Evolutionary conservation across 1,139 yeast species (phyloP).

Genomic region (Blastobotrys serpentis): DNA sequence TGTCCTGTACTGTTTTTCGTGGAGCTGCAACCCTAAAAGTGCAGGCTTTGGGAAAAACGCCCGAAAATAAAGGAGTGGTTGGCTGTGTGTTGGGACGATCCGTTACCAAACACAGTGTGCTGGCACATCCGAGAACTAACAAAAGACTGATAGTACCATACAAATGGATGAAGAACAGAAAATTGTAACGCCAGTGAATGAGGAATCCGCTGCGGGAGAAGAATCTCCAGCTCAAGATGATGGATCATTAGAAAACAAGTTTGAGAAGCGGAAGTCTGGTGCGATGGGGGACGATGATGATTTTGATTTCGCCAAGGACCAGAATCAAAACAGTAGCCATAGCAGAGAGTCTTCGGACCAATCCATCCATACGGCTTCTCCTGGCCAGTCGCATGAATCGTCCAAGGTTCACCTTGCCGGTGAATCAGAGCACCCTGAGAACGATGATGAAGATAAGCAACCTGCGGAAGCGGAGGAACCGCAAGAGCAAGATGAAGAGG

Average conservation of each 20-base stretch:
- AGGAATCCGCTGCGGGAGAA: not conserved
- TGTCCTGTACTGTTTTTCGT: not conserved
- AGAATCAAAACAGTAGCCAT: not conserved
- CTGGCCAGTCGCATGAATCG: slow-evolving; percentile 5
- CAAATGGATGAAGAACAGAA: not conserved
- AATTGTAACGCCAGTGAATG: too few relatives aligned
- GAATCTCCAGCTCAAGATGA: not conserved
- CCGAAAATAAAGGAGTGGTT: not conserved
- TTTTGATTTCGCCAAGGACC: slow-evolving; percentile 8
- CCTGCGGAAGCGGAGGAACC: slow-evolving; percentile 13
- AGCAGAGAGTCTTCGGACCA: slow-evolving; percentile 6
- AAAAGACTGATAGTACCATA: too few relatives aligned
- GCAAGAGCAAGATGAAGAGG: slow-evolving; percentile 9
- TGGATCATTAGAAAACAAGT: not conserved
- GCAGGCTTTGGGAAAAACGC: not conserved
- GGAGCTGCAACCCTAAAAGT: not conserved
- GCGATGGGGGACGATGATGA: slow-evolving; percentile 1
- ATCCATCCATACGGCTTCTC: slow-evolving; percentile 6
- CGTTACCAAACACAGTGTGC: slow-evolving; percentile 5
- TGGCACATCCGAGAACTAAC: slow-evolving; percentile 4
- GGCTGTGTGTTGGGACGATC: slow-evolving; percentile 5
- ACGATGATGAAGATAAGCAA: not conserved
- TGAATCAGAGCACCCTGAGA: not conserved
- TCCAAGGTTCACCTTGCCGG: slow-evolving; percentile 1
- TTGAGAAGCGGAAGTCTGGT: not conserved